A percentile compares a stretch with the other conserved stretches of the same genome.
Conservation (phyloP, 164 flowering plant genomes). For the Litsea cubeba region DNA sequence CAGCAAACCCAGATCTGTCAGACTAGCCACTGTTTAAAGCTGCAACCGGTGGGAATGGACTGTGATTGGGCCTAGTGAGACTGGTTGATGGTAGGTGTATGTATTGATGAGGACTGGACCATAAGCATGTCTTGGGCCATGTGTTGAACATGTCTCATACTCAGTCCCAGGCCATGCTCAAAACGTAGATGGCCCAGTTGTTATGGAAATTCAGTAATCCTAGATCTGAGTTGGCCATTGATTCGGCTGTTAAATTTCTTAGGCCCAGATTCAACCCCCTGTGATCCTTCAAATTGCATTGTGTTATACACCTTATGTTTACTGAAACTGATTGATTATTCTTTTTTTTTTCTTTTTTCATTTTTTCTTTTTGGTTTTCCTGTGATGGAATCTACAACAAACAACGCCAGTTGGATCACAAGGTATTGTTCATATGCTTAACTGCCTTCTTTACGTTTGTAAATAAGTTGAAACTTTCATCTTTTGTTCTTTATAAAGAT, state of each 20-base stretch:
- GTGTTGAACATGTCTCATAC: background rate
- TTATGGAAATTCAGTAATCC: no score
- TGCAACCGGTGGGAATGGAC: background rate
- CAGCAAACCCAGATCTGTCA: background rate
- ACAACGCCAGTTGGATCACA: constrained; percentile 36
- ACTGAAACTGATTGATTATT: constrained; percentile 9
- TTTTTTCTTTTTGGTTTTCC: constrained; percentile 5
- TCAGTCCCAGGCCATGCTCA: background rate
- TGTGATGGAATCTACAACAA: constrained; percentile 15
- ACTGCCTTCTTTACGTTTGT: no score
- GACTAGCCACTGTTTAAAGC: no score
- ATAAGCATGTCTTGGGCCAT: background rate
- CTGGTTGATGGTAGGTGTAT: background rate
- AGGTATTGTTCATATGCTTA: constrained; percentile 20
- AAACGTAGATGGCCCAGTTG: no score
- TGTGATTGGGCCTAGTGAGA: background rate
- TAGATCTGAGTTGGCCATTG: background rate
- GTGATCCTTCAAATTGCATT: background rate
- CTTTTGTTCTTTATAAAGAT: no score
- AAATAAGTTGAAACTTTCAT: no score
- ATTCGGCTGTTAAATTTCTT: background rate
- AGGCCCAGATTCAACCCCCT: background rate
- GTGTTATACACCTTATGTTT: background rate
- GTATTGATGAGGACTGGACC: background rate
- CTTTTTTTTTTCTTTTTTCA: no score